A percentile compares a stretch with the other conserved stretches of the same genome.
Conservation (phyloP, 129 eudicot genomes). For the Chrysanthemum makinoi region DNA sequence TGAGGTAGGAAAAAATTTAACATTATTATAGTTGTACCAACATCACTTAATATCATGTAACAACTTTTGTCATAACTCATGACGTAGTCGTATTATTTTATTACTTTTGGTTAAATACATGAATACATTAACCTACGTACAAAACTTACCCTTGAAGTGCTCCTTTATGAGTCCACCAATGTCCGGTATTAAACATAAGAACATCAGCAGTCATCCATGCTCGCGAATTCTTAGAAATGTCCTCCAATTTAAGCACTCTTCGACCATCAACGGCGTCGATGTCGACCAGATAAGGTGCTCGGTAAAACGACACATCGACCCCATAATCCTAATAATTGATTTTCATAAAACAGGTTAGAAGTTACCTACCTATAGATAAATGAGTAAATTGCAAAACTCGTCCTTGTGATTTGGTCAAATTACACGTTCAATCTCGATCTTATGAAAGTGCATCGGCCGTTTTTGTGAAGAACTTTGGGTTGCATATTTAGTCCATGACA, state of each 20-base stretch:
- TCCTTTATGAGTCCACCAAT: conserved; percentile 96
- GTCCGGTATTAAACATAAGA: conserved; percentile 83
- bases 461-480: no score
- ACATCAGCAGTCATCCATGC: conserved; percentile 78
- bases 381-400: no score
- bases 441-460: no score
- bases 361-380: no score
- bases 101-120: not conserved
- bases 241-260: conserved; percentile 72
- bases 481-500: no score
- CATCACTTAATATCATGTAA: conserved; percentile 11
- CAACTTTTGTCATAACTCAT: conserved; percentile 4
- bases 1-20: not conserved
- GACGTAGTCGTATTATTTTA: not conserved
- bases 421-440: no score
- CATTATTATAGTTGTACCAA: not conserved
- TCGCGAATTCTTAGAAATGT: conserved; percentile 60
- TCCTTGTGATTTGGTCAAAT: no score
- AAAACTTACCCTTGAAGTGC: conserved; percentile 68
- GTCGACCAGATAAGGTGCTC: conserved; percentile 86
- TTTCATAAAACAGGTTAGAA: no score
- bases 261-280: conserved; percentile 60
- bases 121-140: not conserved
- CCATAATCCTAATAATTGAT: conserved; percentile 50
- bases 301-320: conserved; percentile 62